A percentile compares a stretch with the other conserved stretches of the same genome.
These are phyloP conservation scores for Pseudognaphalium luteoalbum DNA, from an alignment of 129 eudicot genomes.

Conservation along the genomic window DNA sequence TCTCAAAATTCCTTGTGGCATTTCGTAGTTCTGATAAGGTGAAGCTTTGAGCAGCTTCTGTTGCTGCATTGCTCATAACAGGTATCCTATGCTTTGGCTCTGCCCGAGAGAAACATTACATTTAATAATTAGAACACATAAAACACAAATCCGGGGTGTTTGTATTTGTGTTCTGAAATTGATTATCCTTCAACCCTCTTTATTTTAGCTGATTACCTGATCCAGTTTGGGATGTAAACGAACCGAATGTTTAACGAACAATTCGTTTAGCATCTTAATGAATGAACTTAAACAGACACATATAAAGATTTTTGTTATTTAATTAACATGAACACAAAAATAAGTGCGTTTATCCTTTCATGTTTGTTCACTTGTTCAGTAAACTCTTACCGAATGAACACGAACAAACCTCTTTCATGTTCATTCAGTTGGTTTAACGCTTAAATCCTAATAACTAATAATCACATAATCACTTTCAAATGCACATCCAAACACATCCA, in stretches of 20 bases:
- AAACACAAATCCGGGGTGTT: background rate
- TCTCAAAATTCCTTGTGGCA: slow-evolving; percentile 83
- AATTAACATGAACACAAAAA: background rate
- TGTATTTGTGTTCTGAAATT: background rate
- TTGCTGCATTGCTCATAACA: slow-evolving; percentile 49
- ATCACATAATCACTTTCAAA: slow-evolving; percentile 3
- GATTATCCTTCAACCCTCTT: background rate
- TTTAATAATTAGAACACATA: slow-evolving; percentile 11
- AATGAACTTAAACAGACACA: background rate
- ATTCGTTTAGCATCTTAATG: background rate
- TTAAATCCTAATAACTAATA: background rate
- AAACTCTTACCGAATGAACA: background rate
- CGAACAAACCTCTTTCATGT: background rate
- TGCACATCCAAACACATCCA: background rate
- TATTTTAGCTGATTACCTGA: background rate
- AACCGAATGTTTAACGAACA: background rate
- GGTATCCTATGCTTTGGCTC: slow-evolving; percentile 44
- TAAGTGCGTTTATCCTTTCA: background rate
- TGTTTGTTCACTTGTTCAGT: background rate
- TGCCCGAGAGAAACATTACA: slow-evolving; percentile 21
- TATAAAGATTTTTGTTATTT: no score
- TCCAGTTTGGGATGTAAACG: background rate
- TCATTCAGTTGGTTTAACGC: background rate
- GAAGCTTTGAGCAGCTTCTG: slow-evolving; percentile 90
- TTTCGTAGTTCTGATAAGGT: slow-evolving; percentile 66